Conservation (phyloP, 441 rosid species). For the Pelargonium fulgidum region DNA sequence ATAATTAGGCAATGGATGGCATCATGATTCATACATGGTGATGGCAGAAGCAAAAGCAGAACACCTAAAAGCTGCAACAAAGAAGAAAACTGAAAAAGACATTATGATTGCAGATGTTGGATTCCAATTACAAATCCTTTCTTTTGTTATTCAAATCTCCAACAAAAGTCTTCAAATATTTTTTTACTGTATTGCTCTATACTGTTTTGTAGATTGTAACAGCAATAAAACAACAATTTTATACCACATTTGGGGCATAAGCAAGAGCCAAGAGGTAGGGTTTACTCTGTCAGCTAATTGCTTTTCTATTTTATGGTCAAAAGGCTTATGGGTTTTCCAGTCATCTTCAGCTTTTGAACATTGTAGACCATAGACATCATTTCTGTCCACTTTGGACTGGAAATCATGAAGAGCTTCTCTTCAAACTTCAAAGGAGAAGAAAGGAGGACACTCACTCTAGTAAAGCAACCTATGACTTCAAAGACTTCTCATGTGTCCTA, state of each 20-base stretch:
- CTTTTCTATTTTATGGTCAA: constrained; percentile 23
- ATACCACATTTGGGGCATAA: no score
- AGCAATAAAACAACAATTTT: no score
- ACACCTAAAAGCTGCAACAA: neutral
- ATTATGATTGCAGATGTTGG: neutral
- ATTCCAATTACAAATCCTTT: neutral
- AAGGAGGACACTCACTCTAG: neutral
- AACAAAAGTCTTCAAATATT: neutral
- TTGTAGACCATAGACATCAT: constrained; percentile 36
- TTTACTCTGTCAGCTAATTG: neutral
- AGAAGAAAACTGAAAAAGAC: neutral
- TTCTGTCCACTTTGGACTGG: constrained; percentile 24
- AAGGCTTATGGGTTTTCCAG: constrained; percentile 22
- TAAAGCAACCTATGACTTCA: neutral
- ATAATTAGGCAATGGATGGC: constrained; percentile 4
- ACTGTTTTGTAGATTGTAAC: no score
- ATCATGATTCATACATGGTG: neutral
- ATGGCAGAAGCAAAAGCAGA: neutral
- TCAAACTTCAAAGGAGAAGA: constrained; percentile 8
- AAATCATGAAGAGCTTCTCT: constrained; percentile 17
- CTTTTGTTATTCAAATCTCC: neutral
- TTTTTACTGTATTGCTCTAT: no score
- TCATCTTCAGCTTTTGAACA: constrained; percentile 34
- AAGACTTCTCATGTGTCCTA: constrained; percentile 4
- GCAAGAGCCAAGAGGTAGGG: no score